phyloP scores from a whole-genome alignment of 2,329 filamentous ascomycete species.

The Neonectria neomacrospora region DNA sequence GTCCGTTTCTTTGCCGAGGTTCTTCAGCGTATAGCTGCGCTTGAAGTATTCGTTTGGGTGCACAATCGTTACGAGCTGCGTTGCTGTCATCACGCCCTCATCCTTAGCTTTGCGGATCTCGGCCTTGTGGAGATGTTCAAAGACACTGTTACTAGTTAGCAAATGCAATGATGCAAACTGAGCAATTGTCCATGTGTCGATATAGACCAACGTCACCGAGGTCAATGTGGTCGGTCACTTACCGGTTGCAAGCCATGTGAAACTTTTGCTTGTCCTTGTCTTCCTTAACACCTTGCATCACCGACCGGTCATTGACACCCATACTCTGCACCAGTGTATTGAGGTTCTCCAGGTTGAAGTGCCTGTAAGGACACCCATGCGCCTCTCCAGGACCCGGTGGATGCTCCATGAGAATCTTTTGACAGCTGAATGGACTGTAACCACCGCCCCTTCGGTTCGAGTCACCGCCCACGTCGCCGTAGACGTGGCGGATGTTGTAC shows the following conservation, averaged over 20 bases:
- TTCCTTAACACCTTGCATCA: constrained; percentile 84
- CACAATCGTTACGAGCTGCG: constrained; percentile 91
- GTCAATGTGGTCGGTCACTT: constrained; percentile 42
- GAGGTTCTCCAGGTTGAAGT: constrained; percentile 91
- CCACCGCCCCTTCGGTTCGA: constrained; percentile 86
- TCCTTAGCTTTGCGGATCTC: constrained; percentile 83
- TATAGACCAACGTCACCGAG: background rate
- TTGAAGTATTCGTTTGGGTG: constrained; percentile 99
- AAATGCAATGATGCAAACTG: background rate
- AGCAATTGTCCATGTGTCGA: background rate
- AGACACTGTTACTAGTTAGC: constrained; percentile 68
- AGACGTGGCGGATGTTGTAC: constrained; percentile 95
- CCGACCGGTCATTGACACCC: constrained; percentile 80
- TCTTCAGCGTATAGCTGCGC: constrained; percentile 88
- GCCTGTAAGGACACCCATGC: constrained; percentile 96
- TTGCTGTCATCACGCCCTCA: constrained; percentile 74
- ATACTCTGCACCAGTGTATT: constrained; percentile 78
- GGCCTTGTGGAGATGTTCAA: constrained; percentile 84
- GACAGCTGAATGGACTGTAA: constrained; percentile 92
- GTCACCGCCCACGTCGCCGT: constrained; percentile 95
- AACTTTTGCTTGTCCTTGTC: constrained; percentile 90
- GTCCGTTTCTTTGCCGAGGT: constrained; percentile 69
- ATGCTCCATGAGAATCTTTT: constrained; percentile 92
- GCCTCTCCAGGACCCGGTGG: constrained; percentile 87
- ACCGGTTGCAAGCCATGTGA: constrained; percentile 95